A percentile compares a stretch with the other conserved stretches of the same genome.
phyloP scores from a whole-genome alignment of 768 basidiomycete species.

The Lactifluus volemus region DNA sequence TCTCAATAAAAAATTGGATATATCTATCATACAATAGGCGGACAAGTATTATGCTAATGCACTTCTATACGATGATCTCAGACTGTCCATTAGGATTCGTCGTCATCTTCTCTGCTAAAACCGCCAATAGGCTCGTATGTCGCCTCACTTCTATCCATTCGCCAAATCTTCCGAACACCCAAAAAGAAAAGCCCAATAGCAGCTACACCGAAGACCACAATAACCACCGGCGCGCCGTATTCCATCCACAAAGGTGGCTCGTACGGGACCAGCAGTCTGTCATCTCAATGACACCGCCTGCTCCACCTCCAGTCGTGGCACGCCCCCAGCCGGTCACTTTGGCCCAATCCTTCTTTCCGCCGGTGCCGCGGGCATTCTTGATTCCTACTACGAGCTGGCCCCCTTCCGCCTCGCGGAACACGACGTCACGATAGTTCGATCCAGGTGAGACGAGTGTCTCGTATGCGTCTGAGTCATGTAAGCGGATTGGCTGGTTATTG shows the following conservation, averaged over 20 bases:
- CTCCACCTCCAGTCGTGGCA: constrained; percentile 59
- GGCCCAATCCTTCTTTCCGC: constrained; percentile 55
- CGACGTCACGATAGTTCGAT: constrained; percentile 72
- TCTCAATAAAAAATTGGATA: background rate
- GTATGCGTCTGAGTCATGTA: constrained; percentile 68
- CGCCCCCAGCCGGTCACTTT: constrained; percentile 67
- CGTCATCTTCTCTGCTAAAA: constrained; percentile 51
- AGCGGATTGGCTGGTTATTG: constrained; percentile 62
- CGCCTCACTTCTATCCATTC: constrained; percentile 66
- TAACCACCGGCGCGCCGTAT: constrained; percentile 61
- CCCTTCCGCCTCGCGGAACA: constrained; percentile 53
- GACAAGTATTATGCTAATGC: background rate
- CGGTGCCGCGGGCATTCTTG: constrained; percentile 61
- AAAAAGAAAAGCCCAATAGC: constrained; percentile 65
- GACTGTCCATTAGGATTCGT: constrained; percentile 22
- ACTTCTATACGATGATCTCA: background rate
- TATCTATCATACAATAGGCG: background rate
- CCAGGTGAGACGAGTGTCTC: constrained; percentile 61
- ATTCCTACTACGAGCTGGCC: constrained; percentile 55
- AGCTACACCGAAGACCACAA: constrained; percentile 49
- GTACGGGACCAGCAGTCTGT: constrained; percentile 77
- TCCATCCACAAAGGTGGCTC: constrained; percentile 77
- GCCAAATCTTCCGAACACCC: constrained; percentile 64
- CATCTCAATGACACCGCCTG: constrained; percentile 83
- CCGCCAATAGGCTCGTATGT: constrained; percentile 89